Conservation (phyloP, 305 asterid genomes). For the Coffea humblotiana region DNA sequence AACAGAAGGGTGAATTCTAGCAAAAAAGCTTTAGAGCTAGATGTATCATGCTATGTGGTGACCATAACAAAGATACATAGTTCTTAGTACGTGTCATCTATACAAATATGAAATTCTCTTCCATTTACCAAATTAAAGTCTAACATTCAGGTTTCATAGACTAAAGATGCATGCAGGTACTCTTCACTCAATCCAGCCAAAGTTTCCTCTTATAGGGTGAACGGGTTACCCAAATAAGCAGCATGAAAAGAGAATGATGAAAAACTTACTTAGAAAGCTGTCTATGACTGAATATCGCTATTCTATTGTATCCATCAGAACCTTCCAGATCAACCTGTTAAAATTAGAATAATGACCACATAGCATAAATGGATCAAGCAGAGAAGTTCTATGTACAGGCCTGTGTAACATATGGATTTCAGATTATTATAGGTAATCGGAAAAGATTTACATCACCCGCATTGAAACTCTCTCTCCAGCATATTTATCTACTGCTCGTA, state of each 20-base stretch:
- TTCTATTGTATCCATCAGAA: conserved; percentile 58
- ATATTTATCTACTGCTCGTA: conserved; percentile 55
- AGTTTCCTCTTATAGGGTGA: background rate
- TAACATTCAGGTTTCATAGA: too few species aligned
- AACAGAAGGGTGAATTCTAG: background rate
- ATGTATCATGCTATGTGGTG: background rate
- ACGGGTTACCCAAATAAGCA: background rate
- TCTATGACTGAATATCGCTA: conserved; percentile 84
- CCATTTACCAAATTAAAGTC: too few species aligned
- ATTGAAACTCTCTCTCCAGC: conserved; percentile 82
- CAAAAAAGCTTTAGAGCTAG: background rate
- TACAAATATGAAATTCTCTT: background rate
- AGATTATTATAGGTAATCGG: background rate
- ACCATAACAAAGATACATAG: background rate
- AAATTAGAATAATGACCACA: conserved; percentile 6
- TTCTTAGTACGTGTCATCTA: background rate
- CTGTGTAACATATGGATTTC: background rate
- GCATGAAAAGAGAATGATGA: background rate
- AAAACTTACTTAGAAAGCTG: conserved; percentile 55
- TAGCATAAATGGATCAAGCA: background rate
- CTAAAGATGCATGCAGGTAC: background rate
- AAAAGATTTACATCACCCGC: conserved; percentile 50
- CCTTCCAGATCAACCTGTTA: conserved; percentile 81
- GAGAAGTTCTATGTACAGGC: background rate
- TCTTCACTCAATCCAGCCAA: background rate